phyloP scores from a whole-genome alignment of 139 green algal genomes.

The Mychonastes homosphaera region DNA sequence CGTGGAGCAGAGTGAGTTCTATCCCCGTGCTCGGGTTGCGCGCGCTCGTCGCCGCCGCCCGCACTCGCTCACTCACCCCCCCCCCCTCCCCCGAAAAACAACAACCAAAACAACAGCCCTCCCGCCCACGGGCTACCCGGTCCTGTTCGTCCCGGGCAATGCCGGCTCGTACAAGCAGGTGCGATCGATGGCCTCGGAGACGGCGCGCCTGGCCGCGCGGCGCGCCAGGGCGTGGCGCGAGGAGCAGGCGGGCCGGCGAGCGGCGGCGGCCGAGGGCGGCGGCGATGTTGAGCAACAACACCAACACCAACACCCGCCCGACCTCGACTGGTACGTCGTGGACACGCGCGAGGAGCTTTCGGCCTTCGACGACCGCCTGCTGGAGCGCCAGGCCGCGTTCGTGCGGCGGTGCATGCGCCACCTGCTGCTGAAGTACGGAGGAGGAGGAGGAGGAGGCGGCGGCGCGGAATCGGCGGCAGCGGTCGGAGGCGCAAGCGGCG shows the following conservation, averaged over 20 bases:
- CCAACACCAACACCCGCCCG: too few relatives aligned
- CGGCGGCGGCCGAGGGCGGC: neutral
- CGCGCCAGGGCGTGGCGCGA: neutral
- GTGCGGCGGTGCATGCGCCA: neutral
- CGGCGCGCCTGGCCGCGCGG: neutral
- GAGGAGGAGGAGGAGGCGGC: too few relatives aligned
- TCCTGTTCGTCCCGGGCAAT: constrained; percentile 3
- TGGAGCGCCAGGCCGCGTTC: neutral
- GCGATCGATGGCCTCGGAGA: constrained; percentile 1
- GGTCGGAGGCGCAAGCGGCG: too few relatives aligned
- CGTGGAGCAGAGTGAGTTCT: too few relatives aligned
- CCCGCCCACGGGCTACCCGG: neutral
- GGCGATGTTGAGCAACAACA: neutral
- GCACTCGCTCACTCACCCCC: too few relatives aligned
- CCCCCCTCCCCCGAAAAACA: too few relatives aligned
- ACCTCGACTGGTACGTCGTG: neutral
- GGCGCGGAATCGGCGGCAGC: too few relatives aligned
- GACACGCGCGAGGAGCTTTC: neutral
- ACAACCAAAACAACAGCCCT: too few relatives aligned
- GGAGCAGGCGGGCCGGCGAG: neutral
- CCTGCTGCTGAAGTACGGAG: too few relatives aligned
- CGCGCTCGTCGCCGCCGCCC: too few relatives aligned
- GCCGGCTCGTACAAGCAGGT: constrained; percentile 6
- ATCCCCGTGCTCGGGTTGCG: too few relatives aligned
- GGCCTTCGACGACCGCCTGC: neutral